Base-by-base conservation (phyloP, 495 filamentous ascomycete genomes). In the Talaromyces stipitatus region DNA sequence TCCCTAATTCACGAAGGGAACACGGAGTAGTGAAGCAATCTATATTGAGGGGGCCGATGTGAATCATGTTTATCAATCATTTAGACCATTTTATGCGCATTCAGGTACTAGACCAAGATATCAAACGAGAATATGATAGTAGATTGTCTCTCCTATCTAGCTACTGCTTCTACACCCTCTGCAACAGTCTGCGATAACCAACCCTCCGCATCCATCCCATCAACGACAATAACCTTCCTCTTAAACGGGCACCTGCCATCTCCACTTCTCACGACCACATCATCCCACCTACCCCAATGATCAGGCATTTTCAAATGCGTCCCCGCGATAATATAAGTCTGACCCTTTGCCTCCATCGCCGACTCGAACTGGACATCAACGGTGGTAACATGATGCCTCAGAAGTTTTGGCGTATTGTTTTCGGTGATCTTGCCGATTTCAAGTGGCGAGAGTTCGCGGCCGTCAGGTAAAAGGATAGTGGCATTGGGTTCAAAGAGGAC, bases 271-370 rank as follows among this genome's bases (percentile, higher is more conserved):
- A 18, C 28, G 14, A 51, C 22, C 4, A 26, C 26, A 50, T 22
- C 46, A 28, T 50, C 47, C 45, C 26, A 51, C 24, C 26, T 24
- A 10, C 48, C 48, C 48, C n/a, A 51, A 26, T 51, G 48, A 51
- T 29, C 48, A 9, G 48, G 26, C 48, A 51, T 51, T n/a, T 28
- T 51, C 9, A 51, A 10, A 51, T 51, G 48, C 11, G 48, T 27
- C 18, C 48, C 26, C 24, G 48, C 26, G 8, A 51, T 30, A 10
- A 51, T 7, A 51, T 51, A 51, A 14, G 23, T 51, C 26, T 51
- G 48, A 28, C 26, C 28, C n/a, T n/a, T 24, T 2, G 48, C 48
- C 28, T 50, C 24, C n/a, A 14, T 28, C 6, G 6, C 14, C 11
- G 26, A 50, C 7, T 27, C 47, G 28, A 50, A 50, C 24, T 50